Percentiles rank a stretch among this genome's conserved stretches.
Conservation (phyloP, 2,329 filamentous ascomycete genomes). For the Claviceps spartinae region DNA sequence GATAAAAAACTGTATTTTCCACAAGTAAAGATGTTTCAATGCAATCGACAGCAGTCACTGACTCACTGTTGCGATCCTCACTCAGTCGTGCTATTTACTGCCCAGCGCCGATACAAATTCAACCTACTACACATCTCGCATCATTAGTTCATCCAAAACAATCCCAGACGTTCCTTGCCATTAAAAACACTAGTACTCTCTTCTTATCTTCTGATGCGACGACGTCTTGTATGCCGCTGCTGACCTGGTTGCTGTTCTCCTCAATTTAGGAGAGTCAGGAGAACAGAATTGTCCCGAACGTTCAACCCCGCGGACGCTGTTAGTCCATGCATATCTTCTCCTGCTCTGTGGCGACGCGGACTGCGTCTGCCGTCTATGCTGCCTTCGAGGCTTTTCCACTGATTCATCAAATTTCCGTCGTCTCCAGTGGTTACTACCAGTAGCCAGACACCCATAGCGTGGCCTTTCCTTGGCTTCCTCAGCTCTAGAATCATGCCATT, state of each 20-base stretch:
- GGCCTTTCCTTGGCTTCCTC: not conserved
- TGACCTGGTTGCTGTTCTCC: not conserved
- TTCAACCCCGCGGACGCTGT: too few species aligned
- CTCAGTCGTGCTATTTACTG: not conserved
- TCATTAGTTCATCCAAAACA: not conserved
- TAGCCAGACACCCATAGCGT: not conserved
- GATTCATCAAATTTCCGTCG: not conserved
- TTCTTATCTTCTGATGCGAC: conserved; percentile 12
- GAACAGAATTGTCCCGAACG: too few species aligned
- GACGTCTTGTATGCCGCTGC: conserved; percentile 18
- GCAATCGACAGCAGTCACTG: not conserved
- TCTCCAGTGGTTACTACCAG: not conserved
- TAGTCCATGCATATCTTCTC: too few species aligned
- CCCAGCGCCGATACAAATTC: not conserved
- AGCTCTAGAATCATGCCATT: not conserved
- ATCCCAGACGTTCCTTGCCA: not conserved
- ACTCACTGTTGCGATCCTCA: not conserved
- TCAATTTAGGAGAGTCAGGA: too few species aligned
- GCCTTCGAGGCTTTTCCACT: not conserved
- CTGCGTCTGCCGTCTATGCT: not conserved
- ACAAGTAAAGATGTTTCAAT: not conserved
- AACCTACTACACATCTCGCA: not conserved
- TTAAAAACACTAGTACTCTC: too few species aligned
- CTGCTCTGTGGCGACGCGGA: too few species aligned
- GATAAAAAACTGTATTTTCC: not conserved